Conservation (phyloP, 208 protist species). For the Porcisia hertigi region DNA sequence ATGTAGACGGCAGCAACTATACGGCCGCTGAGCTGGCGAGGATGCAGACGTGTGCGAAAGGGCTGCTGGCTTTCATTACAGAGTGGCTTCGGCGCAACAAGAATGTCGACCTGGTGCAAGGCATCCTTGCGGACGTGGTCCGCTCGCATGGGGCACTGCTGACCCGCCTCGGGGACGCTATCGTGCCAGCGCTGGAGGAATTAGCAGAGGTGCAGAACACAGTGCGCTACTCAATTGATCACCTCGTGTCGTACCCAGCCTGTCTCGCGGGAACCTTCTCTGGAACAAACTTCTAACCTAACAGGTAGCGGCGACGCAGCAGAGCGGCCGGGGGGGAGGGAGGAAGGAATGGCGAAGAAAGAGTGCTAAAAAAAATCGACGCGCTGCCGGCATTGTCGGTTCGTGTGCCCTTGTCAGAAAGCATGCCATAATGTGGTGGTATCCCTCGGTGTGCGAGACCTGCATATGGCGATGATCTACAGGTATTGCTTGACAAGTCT, state of each 20-base stretch:
- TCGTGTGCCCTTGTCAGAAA: not conserved
- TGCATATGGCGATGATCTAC: not conserved
- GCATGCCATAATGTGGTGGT: not conserved
- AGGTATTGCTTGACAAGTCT: not conserved
- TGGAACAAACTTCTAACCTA: constrained; percentile 60
- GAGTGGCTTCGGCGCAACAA: constrained; percentile 53
- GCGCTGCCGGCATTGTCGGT: not conserved
- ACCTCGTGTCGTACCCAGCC: constrained; percentile 72
- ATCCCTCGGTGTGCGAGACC: not conserved
- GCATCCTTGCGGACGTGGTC: constrained; percentile 68
- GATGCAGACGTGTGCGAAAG: constrained; percentile 51
- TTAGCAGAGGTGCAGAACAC: constrained; percentile 66
- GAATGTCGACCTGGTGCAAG: constrained; percentile 83
- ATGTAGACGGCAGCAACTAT: constrained; percentile 69
- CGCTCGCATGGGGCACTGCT: constrained; percentile 68
- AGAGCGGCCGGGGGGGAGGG: not conserved
- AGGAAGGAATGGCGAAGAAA: not conserved
- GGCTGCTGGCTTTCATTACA: constrained; percentile 59
- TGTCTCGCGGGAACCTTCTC: constrained; percentile 69
- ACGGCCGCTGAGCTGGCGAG: constrained; percentile 56
- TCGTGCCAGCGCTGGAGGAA: constrained; percentile 45
- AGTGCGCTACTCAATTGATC: constrained; percentile 67
- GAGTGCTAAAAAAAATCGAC: not conserved
- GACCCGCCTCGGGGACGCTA: constrained; percentile 52
- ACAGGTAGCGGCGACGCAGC: not conserved